Conservation (phyloP, 192 early-diverging fungal genomes). For the Obelidium mucronatum region DNA sequence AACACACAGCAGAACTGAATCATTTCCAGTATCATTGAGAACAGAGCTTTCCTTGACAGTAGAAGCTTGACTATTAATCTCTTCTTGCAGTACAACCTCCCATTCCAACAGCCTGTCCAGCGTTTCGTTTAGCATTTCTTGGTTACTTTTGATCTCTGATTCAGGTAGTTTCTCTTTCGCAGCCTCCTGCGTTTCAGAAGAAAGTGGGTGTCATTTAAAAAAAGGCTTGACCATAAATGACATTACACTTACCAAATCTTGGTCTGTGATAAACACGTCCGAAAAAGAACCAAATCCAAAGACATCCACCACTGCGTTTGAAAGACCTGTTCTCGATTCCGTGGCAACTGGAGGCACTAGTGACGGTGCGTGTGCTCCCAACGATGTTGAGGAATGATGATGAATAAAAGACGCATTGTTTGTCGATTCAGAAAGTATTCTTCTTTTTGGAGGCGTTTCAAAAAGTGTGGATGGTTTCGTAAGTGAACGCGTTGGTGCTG, state of each 20-base stretch:
- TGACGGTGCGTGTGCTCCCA: too few relatives aligned
- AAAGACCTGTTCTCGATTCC: too few relatives aligned
- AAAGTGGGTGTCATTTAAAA: too few relatives aligned
- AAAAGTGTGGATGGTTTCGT: too few relatives aligned
- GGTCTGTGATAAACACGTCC: not conserved
- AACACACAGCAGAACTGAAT: not conserved
- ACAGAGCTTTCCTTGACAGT: too few relatives aligned
- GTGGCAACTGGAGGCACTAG: too few relatives aligned
- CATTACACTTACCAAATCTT: not conserved
- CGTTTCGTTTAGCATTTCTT: not conserved
- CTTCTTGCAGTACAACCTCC: not conserved
- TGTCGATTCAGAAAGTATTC: too few relatives aligned
- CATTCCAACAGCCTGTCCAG: not conserved
- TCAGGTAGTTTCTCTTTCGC: not conserved
- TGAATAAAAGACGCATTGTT: too few relatives aligned
- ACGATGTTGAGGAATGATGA: too few relatives aligned
- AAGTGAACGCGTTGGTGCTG: too few relatives aligned
- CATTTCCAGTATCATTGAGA: not conserved
- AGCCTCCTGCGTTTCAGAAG: not conserved
- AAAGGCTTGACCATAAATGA: not conserved
- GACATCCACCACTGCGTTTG: too few relatives aligned
- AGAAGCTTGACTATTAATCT: not conserved
- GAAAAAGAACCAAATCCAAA: not conserved
- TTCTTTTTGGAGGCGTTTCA: too few relatives aligned
- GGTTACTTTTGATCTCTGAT: not conserved